phyloP scores from a whole-genome alignment of 1,139 yeast species.

The Ogataea hybrid region DNA sequence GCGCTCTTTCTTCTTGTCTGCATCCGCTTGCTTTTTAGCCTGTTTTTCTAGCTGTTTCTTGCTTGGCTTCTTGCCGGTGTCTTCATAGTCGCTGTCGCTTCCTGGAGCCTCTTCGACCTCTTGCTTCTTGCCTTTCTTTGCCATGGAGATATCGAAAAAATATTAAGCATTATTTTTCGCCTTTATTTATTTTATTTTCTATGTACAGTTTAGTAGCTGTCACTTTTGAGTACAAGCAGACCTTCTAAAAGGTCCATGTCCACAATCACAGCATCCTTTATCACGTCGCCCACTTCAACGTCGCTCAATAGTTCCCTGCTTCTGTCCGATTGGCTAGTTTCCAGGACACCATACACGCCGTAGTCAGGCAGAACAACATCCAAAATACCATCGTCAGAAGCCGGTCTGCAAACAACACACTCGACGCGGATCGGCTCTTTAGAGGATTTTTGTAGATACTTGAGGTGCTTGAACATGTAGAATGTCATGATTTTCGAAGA shows the following conservation, averaged over 20 bases:
- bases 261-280: slow-evolving; percentile 37
- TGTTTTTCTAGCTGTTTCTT: slow-evolving; percentile 67
- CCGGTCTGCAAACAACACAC: slow-evolving; percentile 38
- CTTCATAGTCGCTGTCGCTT: slow-evolving; percentile 63
- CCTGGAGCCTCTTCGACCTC: slow-evolving; percentile 53
- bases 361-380: slow-evolving; percentile 39
- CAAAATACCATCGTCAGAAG: slow-evolving; percentile 37
- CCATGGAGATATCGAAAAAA: slow-evolving; percentile 25
- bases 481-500: slow-evolving; percentile 36
- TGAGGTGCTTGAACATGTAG: slow-evolving; percentile 42
- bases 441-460: slow-evolving; percentile 32
- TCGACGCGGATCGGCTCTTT: slow-evolving; percentile 23
- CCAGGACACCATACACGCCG: slow-evolving; percentile 32
- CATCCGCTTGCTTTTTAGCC: slow-evolving; percentile 61
- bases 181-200: neutral
- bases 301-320: slow-evolving; percentile 27
- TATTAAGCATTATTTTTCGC: neutral
- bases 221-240: slow-evolving; percentile 30
- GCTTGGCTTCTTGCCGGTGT: slow-evolving; percentile 69
- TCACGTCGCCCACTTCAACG: slow-evolving; percentile 38
- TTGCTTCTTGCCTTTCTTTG: slow-evolving; percentile 62
- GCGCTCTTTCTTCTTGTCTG: slow-evolving; percentile 62
- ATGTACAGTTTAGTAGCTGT: slow-evolving; percentile 15
- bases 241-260: slow-evolving; percentile 42
- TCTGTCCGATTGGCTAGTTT: slow-evolving; percentile 29